phyloP scores from a whole-genome alignment of 768 basidiomycete species.

The Pleurotus pulmonarius region DNA sequence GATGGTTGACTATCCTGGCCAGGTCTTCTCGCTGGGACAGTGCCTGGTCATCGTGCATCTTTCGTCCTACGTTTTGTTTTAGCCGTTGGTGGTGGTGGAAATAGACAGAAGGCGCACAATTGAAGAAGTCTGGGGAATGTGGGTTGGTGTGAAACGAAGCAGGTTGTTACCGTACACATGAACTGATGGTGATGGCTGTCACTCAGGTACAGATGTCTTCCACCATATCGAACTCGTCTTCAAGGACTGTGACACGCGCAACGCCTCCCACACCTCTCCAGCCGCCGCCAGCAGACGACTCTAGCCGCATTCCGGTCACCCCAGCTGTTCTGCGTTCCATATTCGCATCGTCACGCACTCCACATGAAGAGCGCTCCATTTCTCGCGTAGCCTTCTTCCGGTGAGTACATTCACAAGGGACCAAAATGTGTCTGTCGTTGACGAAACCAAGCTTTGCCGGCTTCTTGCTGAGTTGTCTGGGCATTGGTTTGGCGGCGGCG shows the following conservation, averaged over 20 bases:
- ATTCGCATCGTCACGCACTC: conserved; percentile 80
- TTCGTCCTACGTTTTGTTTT: neutral
- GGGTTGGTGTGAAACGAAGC: conserved; percentile 3
- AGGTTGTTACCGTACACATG: conserved; percentile 2
- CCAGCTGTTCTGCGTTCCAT: conserved; percentile 80
- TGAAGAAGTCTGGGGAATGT: conserved; percentile 6
- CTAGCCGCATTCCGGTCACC: conserved; percentile 75
- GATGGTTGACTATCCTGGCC: conserved; percentile 55
- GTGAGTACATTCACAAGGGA: conserved; percentile 29
- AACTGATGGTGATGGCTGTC: neutral
- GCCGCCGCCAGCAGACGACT: conserved; percentile 39
- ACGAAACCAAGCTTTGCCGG: conserved; percentile 61
- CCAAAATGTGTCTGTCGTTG: neutral
- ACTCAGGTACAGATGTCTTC: conserved; percentile 36
- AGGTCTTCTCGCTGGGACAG: conserved; percentile 49
- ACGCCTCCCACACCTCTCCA: conserved; percentile 25
- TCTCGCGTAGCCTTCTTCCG: conserved; percentile 86
- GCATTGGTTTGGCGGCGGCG: conserved; percentile 72
- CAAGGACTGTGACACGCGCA: conserved; percentile 35
- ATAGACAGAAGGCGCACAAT: conserved; percentile 19
- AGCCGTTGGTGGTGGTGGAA: neutral
- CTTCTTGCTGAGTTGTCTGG: conserved; percentile 78
- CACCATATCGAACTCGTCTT: conserved; percentile 49
- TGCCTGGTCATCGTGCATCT: conserved; percentile 22
- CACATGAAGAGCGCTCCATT: conserved; percentile 78